Conservation (phyloP, 192 early-diverging fungal genomes). For the Chytriomyces sp. region DNA sequence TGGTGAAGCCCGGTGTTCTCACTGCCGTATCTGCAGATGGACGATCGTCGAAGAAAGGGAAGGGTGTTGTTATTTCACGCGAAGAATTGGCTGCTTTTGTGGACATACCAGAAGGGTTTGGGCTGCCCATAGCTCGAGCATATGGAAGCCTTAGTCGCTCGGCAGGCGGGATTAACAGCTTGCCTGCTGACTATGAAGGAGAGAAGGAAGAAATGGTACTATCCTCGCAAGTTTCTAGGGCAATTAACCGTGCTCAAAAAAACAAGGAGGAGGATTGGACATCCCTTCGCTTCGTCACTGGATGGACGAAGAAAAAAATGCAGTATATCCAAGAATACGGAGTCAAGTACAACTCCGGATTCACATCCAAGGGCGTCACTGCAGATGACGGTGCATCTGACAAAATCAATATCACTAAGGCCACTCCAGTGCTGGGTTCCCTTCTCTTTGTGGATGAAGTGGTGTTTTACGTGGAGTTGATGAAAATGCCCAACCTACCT, state of each 20-base stretch:
- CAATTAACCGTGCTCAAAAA: background rate
- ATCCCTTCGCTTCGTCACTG: background rate
- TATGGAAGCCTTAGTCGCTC: too few relatives aligned
- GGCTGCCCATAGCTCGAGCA: too few relatives aligned
- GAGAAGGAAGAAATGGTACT: background rate
- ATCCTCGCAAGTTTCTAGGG: background rate
- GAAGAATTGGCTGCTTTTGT: slow-evolving; percentile 3
- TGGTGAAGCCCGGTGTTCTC: background rate
- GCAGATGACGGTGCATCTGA: too few relatives aligned
- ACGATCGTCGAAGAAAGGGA: background rate
- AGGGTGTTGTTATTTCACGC: background rate
- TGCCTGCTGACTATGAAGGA: background rate
- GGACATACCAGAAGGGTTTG: background rate
- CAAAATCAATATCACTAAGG: too few relatives aligned
- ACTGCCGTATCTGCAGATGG: background rate
- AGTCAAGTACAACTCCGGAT: slow-evolving; percentile 15
- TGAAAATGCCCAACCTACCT: slow-evolving; percentile 84
- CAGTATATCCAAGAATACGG: slow-evolving; percentile 22
- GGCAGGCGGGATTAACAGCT: too few relatives aligned
- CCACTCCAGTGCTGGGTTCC: too few relatives aligned
- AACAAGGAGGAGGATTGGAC: background rate
- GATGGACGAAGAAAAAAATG: background rate
- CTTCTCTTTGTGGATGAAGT: slow-evolving; percentile 62
- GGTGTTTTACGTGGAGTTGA: slow-evolving; percentile 84
- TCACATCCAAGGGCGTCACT: background rate